A percentile compares a stretch with the other conserved stretches of the same genome.
Evolutionary conservation across 495 filamentous ascomycete genomes (phyloP).

Genomic region (Corynascus novoguineensis): DNA sequence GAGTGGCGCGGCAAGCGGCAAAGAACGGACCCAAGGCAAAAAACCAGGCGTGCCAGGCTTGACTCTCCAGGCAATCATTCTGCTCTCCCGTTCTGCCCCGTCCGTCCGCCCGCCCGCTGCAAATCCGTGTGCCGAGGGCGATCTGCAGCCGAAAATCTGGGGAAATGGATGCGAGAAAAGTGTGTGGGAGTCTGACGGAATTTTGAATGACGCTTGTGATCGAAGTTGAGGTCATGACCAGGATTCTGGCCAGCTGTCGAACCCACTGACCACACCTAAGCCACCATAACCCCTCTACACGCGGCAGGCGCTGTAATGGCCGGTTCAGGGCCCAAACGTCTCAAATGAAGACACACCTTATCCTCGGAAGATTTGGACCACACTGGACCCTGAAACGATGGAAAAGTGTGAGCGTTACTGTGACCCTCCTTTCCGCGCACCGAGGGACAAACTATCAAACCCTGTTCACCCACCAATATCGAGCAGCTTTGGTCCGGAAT

Average conservation of each 20-base stretch:
- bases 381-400: slow-evolving; percentile 16
- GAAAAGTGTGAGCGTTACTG: not conserved
- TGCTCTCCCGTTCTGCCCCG: slow-evolving; percentile 3
- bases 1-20: slow-evolving; percentile 1
- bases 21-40: not conserved
- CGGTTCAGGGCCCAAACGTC: slow-evolving; percentile 14
- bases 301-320: slow-evolving; percentile 17
- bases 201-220: not conserved
- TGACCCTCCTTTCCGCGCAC: not conserved
- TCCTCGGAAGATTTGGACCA: not conserved
- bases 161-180: not conserved
- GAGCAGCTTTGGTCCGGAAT: not conserved
- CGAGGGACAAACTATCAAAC: slow-evolving; percentile 1
- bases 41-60: too few species aligned
- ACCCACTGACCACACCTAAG: slow-evolving; percentile 6
- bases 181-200: not conserved
- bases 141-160: slow-evolving; percentile 13
- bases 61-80: not conserved
- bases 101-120: not conserved
- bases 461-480: not conserved
- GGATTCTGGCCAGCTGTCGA: not conserved
- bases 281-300: slow-evolving; percentile 8
- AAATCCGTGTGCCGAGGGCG: slow-evolving; percentile 1
- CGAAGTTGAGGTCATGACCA: not conserved
- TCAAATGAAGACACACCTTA: slow-evolving; percentile 15